A percentile compares a stretch with the other conserved stretches of the same genome.
phyloP scores from a whole-genome alignment of 495 filamentous ascomycete species.

The Hypoxylon trugodes region DNA sequence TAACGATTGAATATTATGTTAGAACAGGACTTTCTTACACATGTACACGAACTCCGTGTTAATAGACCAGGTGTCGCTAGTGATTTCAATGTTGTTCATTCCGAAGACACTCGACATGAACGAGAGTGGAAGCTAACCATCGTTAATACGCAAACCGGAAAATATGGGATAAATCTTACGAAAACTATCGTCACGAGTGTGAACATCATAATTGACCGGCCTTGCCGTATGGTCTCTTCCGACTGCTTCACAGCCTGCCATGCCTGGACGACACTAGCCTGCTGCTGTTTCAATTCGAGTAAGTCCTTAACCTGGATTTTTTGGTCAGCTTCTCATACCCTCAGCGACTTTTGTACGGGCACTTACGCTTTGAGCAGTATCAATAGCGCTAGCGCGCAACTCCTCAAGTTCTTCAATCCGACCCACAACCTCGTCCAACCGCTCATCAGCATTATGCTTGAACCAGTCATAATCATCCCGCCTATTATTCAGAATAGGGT shows the following conservation, averaged over 20 bases:
- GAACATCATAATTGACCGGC: constrained; percentile 69
- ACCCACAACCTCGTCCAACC: constrained; percentile 13
- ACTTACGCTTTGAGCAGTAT: constrained; percentile 42
- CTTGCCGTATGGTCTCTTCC: constrained; percentile 65
- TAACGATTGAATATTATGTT: background rate
- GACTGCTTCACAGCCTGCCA: constrained; percentile 65
- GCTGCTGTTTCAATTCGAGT: constrained; percentile 69
- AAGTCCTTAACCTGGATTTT: constrained; percentile 52
- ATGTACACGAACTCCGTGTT: constrained; percentile 46
- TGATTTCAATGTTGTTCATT: constrained; percentile 51
- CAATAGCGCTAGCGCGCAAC: constrained; percentile 36
- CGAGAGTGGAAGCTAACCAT: constrained; percentile 47
- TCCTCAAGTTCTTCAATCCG: constrained; percentile 44
- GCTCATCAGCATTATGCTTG: constrained; percentile 39
- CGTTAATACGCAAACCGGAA: background rate
- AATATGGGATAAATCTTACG: constrained; percentile 33
- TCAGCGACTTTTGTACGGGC: background rate
- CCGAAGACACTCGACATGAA: constrained; percentile 55
- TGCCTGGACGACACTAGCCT: constrained; percentile 67
- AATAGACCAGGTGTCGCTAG: constrained; percentile 35
- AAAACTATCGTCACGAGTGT: constrained; percentile 70
- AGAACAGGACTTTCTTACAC: constrained; percentile 31
- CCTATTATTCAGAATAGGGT: constrained; percentile 3
- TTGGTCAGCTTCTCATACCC: constrained; percentile 12
- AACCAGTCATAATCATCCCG: constrained; percentile 39